A percentile compares a stretch with the other conserved stretches of the same genome.
Evolutionary conservation across 2,329 filamentous ascomycete species (phyloP).

Genomic region (Zasmidium angulare): DNA sequence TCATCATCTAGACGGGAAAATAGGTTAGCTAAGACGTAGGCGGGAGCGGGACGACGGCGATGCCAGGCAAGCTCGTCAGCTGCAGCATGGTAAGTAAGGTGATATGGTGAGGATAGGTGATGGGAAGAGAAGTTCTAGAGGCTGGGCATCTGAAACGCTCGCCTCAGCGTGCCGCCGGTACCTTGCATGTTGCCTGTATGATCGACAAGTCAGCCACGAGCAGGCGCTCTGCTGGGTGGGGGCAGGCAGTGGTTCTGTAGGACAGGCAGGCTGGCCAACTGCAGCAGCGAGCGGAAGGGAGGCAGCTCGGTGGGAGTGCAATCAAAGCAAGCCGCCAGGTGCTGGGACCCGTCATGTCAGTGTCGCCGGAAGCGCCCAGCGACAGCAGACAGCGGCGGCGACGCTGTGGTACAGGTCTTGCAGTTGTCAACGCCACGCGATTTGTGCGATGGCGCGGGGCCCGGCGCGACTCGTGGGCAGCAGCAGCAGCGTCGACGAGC

Average conservation of each 20-base stretch:
- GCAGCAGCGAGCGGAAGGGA: background rate
- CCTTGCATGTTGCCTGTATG: slow-evolving; percentile 5
- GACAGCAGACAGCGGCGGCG: background rate
- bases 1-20: too few relatives aligned
- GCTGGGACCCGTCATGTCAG: background rate
- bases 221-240: background rate
- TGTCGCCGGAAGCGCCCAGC: background rate
- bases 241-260: background rate
- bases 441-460: background rate
- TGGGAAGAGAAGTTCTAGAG: background rate
- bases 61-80: too few relatives aligned
- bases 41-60: too few relatives aligned
- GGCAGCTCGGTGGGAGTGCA: background rate
- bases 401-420: background rate
- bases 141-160: background rate
- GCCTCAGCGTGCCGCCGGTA: background rate
- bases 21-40: too few relatives aligned
- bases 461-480: slow-evolving; percentile 2
- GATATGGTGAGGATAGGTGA: background rate
- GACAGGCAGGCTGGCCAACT: background rate
- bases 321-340: background rate
- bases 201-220: slow-evolving; percentile 2
- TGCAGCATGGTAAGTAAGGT: background rate
- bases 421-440: slow-evolving; percentile 3
- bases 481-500: background rate